Percentiles rank a stretch among this genome's conserved stretches.
phyloP scores from a whole-genome alignment of 768 basidiomycete species.

The Hygrophorus russula region DNA sequence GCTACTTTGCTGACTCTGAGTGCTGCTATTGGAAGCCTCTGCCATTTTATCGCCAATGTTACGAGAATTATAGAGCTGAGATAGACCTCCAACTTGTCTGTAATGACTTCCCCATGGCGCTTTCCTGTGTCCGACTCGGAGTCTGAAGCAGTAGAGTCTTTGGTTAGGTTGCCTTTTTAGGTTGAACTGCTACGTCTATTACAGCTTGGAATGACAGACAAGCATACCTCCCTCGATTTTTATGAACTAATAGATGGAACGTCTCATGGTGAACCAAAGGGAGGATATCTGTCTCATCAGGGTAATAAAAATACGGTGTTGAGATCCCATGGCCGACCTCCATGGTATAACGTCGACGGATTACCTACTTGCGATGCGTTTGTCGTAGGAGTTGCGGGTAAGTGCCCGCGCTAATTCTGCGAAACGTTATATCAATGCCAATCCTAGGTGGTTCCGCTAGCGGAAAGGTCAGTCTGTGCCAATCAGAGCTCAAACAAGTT shows the following conservation, averaged over 20 bases:
- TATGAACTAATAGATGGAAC: too few relatives aligned
- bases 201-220: conserved; percentile 5
- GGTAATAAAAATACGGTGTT: conserved; percentile 66
- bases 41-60: too few relatives aligned
- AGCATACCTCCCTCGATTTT: neutral
- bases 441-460: conserved; percentile 70
- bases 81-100: conserved; percentile 2
- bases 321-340: conserved; percentile 76
- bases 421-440: neutral
- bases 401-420: conserved; percentile 9
- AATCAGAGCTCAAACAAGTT: neutral
- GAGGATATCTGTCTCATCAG: conserved; percentile 21
- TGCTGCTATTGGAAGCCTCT: too few relatives aligned
- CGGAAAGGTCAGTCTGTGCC: conserved; percentile 50
- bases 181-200: too few relatives aligned
- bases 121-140: too few relatives aligned
- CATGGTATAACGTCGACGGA: conserved; percentile 79
- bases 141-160: too few relatives aligned
- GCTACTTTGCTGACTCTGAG: too few relatives aligned
- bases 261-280: too few relatives aligned
- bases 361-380: conserved; percentile 62
- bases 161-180: too few relatives aligned
- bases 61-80: too few relatives aligned
- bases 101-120: too few relatives aligned
- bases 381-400: conserved; percentile 78